Evolutionary conservation across 1,284 basidiomycete species (phyloP), one percentile per base, ranked within the genome.

Genomic region (Ceratobasidium sp.): DNA sequence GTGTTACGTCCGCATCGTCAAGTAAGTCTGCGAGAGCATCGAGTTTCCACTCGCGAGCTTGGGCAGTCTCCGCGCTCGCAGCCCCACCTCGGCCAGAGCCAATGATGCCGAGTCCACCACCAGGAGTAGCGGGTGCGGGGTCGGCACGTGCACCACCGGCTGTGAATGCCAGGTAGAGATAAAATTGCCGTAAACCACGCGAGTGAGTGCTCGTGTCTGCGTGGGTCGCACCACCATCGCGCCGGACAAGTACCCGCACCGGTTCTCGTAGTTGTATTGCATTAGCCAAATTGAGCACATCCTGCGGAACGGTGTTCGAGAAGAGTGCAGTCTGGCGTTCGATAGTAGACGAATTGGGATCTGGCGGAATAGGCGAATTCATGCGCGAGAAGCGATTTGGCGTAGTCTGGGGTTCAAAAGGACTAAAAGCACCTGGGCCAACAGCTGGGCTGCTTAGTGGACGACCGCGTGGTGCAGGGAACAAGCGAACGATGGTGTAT

Each of bases 301-400:
- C 94, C 78, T 96, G 93, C 10, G 96, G 96, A 26, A 97, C 93
- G 1, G 93, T 94, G 78, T 96, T 96, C 30, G 94, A 97, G 82
- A 98, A 98, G 21, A 99, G 86, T 43, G 96, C 97, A 3, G 96
- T 97, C 81, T 99, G 97, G 8, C 97, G 88, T 77, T 97, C 96
- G 41, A 90, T 80, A 23, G 80, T 75, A 9, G 81, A 79, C 41
- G 82, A 59, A n/a, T 74, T 76, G 30, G 80, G 79, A 39, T 75
- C 64, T 21, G 55, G 71, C 1, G 53, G 41, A 36, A 67, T 73
- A 26, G 72, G 45, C 53, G 64, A 76, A 9, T 74, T 74, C 70
- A 73, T 73, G 48, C 62, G 62, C 62, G 62, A 52, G 48, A 65
- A 65, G 16, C 62, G 45, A 21, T 53, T 50, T 30, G 61, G 71